Base-by-base conservation (phyloP, 2,329 filamentous ascomycete genomes). In the Ciborinia camelliae region DNA sequence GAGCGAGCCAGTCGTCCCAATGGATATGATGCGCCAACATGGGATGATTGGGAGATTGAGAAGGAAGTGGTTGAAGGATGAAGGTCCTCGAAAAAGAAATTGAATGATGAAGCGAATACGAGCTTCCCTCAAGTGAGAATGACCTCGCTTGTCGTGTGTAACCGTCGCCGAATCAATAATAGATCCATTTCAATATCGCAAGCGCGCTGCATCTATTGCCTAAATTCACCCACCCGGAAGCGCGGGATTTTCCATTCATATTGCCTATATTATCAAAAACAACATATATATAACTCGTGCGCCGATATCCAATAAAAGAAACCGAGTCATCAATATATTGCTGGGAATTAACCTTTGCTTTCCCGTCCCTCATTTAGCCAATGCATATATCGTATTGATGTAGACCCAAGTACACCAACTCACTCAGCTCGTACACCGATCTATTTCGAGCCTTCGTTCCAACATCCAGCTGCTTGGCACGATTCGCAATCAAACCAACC, bases 21-120 rank as follows among this genome's bases (percentile, higher is more conserved):
- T 73, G 82, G 82, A 2, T 79, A 75, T 39, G 82, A 85, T 73
- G 70, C 72, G 48, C 75, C 82, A 4, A 79, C 73, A 18, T 85
- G 82, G 82, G 70, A 72, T 18, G 65, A 64, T 5, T 72, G 71
- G 70, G 71, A 72, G 43, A 66, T 71, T 35, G 71, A 72, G 41
- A 53, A 67, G 43, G 65, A 67, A 41, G 64, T 72, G 51, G 63
- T 72, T 32, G 67, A 71, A 18, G 71, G 71, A 26, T 71, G 32
- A 52, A 35, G 14, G 4, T 39, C n/a, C n/a, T 18, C 18, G n/a
- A 26, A 37, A 39, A 26, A 30, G n/a, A n/a, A n/a, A n/a, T n/a
- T 43, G 14, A 28, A 51, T 39, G 4, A 26, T 14, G 20, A 51
- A 43, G 26, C 20, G 35, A 50, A 50, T 59, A 32, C 30, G 41